phyloP scores from a whole-genome alignment of 2,329 filamentous ascomycete species.

The Penicillium sclerotigenum region DNA sequence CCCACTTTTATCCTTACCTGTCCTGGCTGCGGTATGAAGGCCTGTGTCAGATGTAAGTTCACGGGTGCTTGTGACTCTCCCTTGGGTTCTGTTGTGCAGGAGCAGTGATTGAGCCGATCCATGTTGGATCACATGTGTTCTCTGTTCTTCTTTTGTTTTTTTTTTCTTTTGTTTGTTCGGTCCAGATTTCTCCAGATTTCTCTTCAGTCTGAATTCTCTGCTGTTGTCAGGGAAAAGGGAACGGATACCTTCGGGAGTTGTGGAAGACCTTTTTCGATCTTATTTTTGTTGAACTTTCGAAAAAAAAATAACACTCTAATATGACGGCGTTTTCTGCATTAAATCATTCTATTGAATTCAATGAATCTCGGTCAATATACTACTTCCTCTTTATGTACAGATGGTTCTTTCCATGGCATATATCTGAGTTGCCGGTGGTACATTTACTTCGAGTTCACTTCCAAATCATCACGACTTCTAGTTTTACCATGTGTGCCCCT shows the following conservation, averaged over 20 bases:
- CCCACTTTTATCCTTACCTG: conserved; percentile 32
- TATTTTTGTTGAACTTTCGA: not conserved
- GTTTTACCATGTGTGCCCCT: not conserved
- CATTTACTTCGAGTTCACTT: not conserved
- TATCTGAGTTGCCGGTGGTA: not conserved
- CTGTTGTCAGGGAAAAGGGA: not conserved
- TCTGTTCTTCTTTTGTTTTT: not conserved
- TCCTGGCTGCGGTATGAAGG: conserved; percentile 27
- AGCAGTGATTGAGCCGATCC: not conserved
- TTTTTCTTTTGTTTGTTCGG: not conserved
- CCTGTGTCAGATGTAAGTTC: conserved; percentile 35
- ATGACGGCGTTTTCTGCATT: not conserved
- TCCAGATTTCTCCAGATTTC: not conserved
- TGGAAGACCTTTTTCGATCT: not conserved
- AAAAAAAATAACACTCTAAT: not conserved
- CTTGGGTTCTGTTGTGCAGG: not conserved
- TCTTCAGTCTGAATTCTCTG: not conserved
- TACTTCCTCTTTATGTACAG: not conserved
- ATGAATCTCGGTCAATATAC: not conserved
- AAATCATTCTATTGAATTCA: not conserved
- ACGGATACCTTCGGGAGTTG: too few relatives aligned
- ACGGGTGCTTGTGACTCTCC: too few relatives aligned
- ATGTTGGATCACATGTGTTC: not conserved
- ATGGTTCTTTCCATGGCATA: not conserved
- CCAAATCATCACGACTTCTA: not conserved